A percentile compares a stretch with the other conserved stretches of the same genome.
Evolutionary conservation across 2,329 filamentous ascomycete genomes (phyloP).

Genomic region (Paramyrothecium roridum): DNA sequence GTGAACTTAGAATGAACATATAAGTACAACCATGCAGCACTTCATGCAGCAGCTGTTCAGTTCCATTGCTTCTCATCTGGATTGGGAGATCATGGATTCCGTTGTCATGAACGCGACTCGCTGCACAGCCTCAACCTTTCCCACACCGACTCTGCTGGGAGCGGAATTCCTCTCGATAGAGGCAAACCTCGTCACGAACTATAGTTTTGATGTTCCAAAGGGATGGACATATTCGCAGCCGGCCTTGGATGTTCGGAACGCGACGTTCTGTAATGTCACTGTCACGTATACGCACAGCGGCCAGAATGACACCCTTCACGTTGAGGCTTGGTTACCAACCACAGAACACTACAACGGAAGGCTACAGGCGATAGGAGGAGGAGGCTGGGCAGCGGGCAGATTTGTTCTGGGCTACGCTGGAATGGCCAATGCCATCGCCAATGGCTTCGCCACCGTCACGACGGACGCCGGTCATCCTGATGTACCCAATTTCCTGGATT

Average conservation of each 20-base stretch:
- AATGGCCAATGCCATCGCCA: constrained; percentile 11
- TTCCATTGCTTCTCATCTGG: too few species aligned
- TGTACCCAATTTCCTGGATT: neutral
- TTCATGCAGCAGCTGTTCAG: too few species aligned
- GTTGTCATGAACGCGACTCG: neutral
- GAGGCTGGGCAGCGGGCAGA: constrained; percentile 22
- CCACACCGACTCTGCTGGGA: neutral
- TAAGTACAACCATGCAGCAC: too few species aligned
- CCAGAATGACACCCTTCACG: constrained; percentile 15
- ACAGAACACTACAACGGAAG: constrained; percentile 23
- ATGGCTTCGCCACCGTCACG: constrained; percentile 13
- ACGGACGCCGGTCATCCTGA: constrained; percentile 13
- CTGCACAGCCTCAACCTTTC: neutral
- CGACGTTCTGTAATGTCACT: constrained; percentile 22
- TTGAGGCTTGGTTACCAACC: constrained; percentile 21
- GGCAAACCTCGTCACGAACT: constrained; percentile 6
- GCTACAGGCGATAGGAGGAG: constrained; percentile 25
- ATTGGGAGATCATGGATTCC: neutral
- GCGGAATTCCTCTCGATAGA: constrained; percentile 1
- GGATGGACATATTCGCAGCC: constrained; percentile 11
- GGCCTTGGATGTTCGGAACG: constrained; percentile 3
- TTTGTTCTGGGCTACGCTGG: constrained; percentile 7
- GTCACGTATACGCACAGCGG: constrained; percentile 14
- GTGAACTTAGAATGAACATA: too few species aligned
- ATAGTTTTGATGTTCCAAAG: constrained; percentile 7